Conservation (phyloP, 352 stramenopile genomes). For the Pythium sukuiense region DNA sequence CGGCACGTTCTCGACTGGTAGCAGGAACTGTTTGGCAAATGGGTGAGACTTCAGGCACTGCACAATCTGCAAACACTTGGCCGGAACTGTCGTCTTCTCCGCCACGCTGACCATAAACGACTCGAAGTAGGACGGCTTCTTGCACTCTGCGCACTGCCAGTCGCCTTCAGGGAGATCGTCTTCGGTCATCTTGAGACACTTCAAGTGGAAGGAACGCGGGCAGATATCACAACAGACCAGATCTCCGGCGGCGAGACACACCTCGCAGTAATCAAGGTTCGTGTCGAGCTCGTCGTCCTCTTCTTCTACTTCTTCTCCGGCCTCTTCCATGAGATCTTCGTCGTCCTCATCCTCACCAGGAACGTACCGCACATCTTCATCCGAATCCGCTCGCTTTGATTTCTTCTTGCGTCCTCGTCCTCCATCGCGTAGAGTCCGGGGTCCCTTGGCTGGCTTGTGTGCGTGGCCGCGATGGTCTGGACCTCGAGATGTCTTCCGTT, state of each 20-base stretch:
- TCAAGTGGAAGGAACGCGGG: conserved; percentile 89
- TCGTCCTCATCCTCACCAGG: conserved; percentile 19
- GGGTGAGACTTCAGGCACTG: conserved; percentile 68
- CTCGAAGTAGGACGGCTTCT: conserved; percentile 69
- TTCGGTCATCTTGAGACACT: conserved; percentile 77
- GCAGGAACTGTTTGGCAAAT: conserved; percentile 80
- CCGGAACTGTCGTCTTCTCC: conserved; percentile 46
- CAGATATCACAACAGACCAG: conserved; percentile 91
- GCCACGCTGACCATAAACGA: conserved; percentile 46
- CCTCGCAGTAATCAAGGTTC: conserved; percentile 84
- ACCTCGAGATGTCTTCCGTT: conserved; percentile 13
- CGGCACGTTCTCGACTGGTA: conserved; percentile 70
- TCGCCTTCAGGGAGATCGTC: conserved; percentile 76
- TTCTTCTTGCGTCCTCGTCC: background rate
- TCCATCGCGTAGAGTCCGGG: background rate
- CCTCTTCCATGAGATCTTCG: conserved; percentile 8
- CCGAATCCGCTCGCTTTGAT: conserved; percentile 6
- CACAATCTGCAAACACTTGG: conserved; percentile 73
- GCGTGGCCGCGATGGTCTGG: conserved; percentile 5
- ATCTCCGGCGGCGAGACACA: conserved; percentile 83
- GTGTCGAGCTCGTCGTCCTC: conserved; percentile 67
- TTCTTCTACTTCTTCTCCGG: conserved; percentile 28
- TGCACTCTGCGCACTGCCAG: conserved; percentile 80
- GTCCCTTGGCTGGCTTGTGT: conserved; percentile 3
- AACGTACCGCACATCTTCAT: conserved; percentile 14